These are phyloP conservation scores for Amylostereum areolatum DNA, from an alignment of 1,284 basidiomycete species.

Conservation along the genomic window DNA sequence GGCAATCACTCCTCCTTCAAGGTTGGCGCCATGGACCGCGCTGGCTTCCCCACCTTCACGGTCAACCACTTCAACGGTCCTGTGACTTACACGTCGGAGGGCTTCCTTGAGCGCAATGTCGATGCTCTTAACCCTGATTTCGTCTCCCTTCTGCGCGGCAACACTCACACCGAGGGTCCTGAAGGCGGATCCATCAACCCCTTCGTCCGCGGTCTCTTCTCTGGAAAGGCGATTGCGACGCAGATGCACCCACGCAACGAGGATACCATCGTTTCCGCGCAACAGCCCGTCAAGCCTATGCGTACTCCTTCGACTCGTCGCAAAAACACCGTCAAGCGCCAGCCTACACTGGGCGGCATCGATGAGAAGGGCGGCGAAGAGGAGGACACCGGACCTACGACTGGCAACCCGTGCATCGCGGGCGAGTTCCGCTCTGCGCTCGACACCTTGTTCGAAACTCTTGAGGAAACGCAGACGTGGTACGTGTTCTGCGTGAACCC, in stretches of 20 bases:
- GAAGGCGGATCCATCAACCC: slow-evolving; percentile 75
- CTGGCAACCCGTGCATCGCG: slow-evolving; percentile 65
- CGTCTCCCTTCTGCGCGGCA: slow-evolving; percentile 79
- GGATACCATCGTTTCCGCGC: slow-evolving; percentile 90
- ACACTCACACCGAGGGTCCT: slow-evolving; percentile 22
- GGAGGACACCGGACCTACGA: slow-evolving; percentile 33
- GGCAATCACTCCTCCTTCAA: slow-evolving; percentile 91
- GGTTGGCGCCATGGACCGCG: slow-evolving; percentile 66
- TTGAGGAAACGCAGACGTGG: slow-evolving; percentile 91
- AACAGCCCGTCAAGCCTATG: slow-evolving; percentile 91
- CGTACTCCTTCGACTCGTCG: slow-evolving; percentile 84
- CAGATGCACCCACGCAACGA: slow-evolving; percentile 89
- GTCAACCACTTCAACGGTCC: slow-evolving; percentile 90
- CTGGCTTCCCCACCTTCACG: slow-evolving; percentile 84
- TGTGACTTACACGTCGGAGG: slow-evolving; percentile 87
- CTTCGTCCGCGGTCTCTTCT: slow-evolving; percentile 90
- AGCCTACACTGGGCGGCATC: slow-evolving; percentile 53
- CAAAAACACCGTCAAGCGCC: slow-evolving; percentile 64
- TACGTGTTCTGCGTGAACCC: slow-evolving; percentile 90
- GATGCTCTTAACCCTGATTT: slow-evolving; percentile 92
- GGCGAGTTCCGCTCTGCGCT: slow-evolving; percentile 85
- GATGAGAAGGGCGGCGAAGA: slow-evolving; percentile 53
- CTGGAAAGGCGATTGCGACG: slow-evolving; percentile 81
- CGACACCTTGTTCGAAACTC: slow-evolving; percentile 81
- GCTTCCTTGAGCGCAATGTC: slow-evolving; percentile 85